Percentiles rank a stretch among this genome's conserved stretches.
Conservation (phyloP, 169 alveolate genomes). For the Eimeria tenella region DNA sequence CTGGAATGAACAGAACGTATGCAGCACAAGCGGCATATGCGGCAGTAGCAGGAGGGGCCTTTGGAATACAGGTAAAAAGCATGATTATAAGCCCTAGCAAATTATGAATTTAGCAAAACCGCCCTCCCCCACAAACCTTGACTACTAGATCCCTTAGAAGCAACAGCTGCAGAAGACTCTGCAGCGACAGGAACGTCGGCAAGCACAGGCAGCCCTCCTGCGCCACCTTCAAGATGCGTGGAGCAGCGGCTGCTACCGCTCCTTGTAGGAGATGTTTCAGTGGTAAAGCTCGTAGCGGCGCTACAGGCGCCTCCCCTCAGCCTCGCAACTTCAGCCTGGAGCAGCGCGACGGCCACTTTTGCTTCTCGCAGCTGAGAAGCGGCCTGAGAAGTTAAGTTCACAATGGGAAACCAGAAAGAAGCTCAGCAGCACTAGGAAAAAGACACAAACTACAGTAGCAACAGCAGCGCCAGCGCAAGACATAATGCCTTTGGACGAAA, state of each 20-base stretch:
- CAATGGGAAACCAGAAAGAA: neutral
- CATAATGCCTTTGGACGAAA: no score
- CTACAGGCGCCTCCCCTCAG: neutral
- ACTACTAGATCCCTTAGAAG: neutral
- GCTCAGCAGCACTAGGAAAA: neutral
- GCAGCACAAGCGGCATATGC: no score
- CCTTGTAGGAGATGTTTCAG: slow-evolving; percentile 35
- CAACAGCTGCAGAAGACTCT: neutral
- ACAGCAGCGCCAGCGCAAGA: neutral
- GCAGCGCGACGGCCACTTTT: slow-evolving; percentile 19
- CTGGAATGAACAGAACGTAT: neutral
- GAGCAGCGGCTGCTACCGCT: slow-evolving; percentile 51
- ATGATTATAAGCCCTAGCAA: neutral
- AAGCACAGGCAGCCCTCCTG: neutral
- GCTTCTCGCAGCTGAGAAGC: slow-evolving; percentile 37
- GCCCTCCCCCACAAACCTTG: neutral
- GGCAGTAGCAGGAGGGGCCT: no score
- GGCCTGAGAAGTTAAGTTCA: neutral
- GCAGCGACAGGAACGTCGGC: neutral
- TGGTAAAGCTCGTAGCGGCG: neutral
- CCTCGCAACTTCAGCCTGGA: slow-evolving; percentile 27
- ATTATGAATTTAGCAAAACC: neutral
- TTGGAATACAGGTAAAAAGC: no score
- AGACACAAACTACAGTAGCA: neutral
- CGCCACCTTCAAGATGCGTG: slow-evolving; percentile 6